Evolutionary conservation across 441 rosid genomes (phyloP).

Genomic region (Pelargonium myrrhifolium): DNA sequence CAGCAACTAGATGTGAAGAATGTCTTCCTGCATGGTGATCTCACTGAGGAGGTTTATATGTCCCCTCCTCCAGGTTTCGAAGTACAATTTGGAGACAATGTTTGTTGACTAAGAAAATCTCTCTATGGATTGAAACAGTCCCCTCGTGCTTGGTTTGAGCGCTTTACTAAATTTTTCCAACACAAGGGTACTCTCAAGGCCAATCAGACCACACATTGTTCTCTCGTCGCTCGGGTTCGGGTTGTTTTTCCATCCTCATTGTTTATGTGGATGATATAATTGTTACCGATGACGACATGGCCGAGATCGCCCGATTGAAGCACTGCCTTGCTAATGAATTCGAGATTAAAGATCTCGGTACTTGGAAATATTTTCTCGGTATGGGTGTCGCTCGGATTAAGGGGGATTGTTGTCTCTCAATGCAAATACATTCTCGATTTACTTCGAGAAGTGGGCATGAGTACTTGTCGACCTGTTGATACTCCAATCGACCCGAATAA

Average conservation of each 20-base stretch:
- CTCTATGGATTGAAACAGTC: constrained; percentile 12
- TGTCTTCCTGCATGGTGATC: background rate
- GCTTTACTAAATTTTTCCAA: background rate
- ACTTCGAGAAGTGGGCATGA: background rate
- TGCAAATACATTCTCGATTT: background rate
- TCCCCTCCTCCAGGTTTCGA: background rate
- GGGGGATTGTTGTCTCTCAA: constrained; percentile 2
- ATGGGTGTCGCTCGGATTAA: constrained; percentile 1
- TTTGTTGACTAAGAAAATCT: background rate
- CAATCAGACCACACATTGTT: constrained; percentile 3
- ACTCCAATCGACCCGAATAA: background rate
- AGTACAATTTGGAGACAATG: background rate
- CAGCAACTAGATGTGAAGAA: background rate
- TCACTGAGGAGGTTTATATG: background rate
- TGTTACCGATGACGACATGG: background rate
- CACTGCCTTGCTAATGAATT: background rate
- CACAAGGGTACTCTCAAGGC: background rate
- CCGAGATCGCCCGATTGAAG: background rate
- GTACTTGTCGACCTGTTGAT: background rate
- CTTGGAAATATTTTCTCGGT: constrained; percentile 4
- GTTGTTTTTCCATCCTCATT: background rate
- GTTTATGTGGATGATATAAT: constrained; percentile 8
- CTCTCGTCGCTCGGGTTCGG: background rate
- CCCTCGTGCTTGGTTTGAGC: constrained; percentile 6
- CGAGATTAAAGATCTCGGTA: constrained; percentile 2